A percentile compares a stretch with the other conserved stretches of the same genome.
Conservation (phyloP, 208 protist genomes). For the Wallacemonas rigidus region DNA sequence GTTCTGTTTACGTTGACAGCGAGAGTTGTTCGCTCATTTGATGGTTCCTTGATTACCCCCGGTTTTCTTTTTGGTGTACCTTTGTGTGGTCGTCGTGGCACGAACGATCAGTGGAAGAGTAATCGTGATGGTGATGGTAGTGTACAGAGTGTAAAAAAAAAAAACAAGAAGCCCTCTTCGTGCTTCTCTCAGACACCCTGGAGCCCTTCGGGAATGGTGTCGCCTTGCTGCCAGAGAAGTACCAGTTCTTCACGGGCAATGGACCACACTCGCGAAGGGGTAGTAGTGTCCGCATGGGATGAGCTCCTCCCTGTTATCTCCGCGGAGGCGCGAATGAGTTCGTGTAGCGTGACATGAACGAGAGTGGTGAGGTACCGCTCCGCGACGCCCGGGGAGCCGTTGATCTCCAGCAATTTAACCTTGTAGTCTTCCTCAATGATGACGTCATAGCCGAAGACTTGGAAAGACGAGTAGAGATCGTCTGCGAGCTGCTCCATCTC, state of each 20-base stretch:
- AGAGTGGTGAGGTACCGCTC: conserved; percentile 58
- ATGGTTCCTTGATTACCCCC: too few relatives aligned
- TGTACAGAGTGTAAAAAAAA: too few relatives aligned
- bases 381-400: conserved; percentile 85
- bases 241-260: conserved; percentile 61
- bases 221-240: conserved; percentile 67
- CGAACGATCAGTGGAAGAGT: too few relatives aligned
- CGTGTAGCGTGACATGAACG: conserved; percentile 47
- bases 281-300: background rate
- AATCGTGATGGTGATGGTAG: background rate
- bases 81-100: too few relatives aligned
- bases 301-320: background rate
- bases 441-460: conserved; percentile 92
- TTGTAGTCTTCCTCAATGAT: conserved; percentile 73
- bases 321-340: conserved; percentile 33
- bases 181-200: conserved; percentile 3
- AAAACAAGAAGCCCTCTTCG: background rate
- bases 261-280: conserved; percentile 41
- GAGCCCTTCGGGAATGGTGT: conserved; percentile 57
- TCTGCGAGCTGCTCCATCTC: conserved; percentile 46
- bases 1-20: too few relatives aligned
- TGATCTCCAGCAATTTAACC: conserved; percentile 89
- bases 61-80: too few relatives aligned
- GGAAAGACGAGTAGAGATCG: conserved; percentile 81
- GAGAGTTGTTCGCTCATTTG: too few relatives aligned